A percentile compares a stretch with the other conserved stretches of the same genome.
These are phyloP conservation scores for Tympanopsis confertula DNA, from an alignment of 2,329 filamentous ascomycete genomes.

Conservation along the genomic window DNA sequence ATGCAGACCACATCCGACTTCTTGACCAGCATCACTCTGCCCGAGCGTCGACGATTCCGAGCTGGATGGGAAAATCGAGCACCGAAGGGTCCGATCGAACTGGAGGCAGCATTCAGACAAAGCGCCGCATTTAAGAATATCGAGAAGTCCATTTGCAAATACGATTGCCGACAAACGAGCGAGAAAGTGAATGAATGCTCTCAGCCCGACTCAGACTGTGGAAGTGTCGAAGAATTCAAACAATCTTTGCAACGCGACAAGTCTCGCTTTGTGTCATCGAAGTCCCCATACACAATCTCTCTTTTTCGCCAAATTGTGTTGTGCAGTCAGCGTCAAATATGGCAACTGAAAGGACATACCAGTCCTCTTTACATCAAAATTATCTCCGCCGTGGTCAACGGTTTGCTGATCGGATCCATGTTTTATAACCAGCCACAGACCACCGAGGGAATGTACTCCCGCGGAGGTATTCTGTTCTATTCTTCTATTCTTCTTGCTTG, in stretches of 20 bases:
- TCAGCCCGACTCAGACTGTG: not conserved
- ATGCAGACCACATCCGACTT: slow-evolving; percentile 33
- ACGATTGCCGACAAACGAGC: not conserved
- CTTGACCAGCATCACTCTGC: slow-evolving; percentile 27
- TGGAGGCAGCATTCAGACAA: slow-evolving; percentile 12
- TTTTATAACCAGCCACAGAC: slow-evolving; percentile 60
- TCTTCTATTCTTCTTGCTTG: slow-evolving; percentile 78
- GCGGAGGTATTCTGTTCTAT: slow-evolving; percentile 73
- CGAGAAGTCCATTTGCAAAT: not conserved
- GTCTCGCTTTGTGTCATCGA: slow-evolving; percentile 24
- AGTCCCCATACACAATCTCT: slow-evolving; percentile 55
- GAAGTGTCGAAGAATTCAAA: not conserved
- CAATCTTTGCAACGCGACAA: not conserved
- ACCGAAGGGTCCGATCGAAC: slow-evolving; percentile 17
- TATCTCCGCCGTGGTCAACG: slow-evolving; percentile 54
- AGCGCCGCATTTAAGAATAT: not conserved
- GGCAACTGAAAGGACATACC: slow-evolving; percentile 46
- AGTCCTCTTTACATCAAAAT: slow-evolving; percentile 64
- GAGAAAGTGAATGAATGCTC: not conserved
- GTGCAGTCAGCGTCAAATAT: slow-evolving; percentile 50
- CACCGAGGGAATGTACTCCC: slow-evolving; percentile 64
- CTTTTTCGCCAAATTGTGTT: slow-evolving; percentile 46
- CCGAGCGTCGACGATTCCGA: slow-evolving; percentile 11
- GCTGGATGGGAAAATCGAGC: slow-evolving; percentile 13
- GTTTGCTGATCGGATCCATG: slow-evolving; percentile 68